Base-by-base conservation (phyloP, 257 asterid species). In the Asclepias syriaca region DNA sequence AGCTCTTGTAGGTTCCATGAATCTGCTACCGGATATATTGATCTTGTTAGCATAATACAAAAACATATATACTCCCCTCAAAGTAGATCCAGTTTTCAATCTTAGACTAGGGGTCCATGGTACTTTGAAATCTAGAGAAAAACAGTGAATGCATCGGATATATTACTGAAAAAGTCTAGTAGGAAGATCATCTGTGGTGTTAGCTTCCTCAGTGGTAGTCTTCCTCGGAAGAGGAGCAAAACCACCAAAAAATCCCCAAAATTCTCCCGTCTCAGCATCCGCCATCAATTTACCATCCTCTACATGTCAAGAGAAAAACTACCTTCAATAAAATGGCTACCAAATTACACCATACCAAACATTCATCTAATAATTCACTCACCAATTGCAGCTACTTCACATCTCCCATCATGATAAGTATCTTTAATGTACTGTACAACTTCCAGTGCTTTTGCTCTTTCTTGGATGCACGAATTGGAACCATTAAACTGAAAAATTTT, bases 141-240 rank as follows among this genome's bases (percentile, higher is more conserved):
- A 48, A 14, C 72, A 78, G 51, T 54, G 72, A 71, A 66, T n/a
- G 60, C 64, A 54, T 53, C 51, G 76, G 80, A 72, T 32, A 43
- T 72, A 75, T 78, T 89, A 95, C 98, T 94, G 74, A 81, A 76
- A 92, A 81, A 95, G 89, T 88, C 84, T 92, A 66, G 89, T 66
- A 59, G 90, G 78, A 82, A 55, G 75, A 77, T 57, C 75, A 80
- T 80, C 87, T 45, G 75, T 74, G 72, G 68, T 84, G 77, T 81
- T 81, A 71, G 84, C 53, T 71, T 85, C 97, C 76, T 87, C 84
- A 6, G 75, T 70, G 64, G 76, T 69, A 61, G 88, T 72, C 88
- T 88, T 95, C 89, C 92, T 92, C 19, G 99, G 93, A 77, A 95
- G 99, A 64, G 99, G 99, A 75, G 99, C 99, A 89, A 95, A 95